A percentile compares a stretch with the other conserved stretches of the same genome.
These are phyloP conservation scores for Physcomitrellopsis africana DNA, from an alignment of 225 moss, liverwort and hornwort species.

Conservation along the genomic window DNA sequence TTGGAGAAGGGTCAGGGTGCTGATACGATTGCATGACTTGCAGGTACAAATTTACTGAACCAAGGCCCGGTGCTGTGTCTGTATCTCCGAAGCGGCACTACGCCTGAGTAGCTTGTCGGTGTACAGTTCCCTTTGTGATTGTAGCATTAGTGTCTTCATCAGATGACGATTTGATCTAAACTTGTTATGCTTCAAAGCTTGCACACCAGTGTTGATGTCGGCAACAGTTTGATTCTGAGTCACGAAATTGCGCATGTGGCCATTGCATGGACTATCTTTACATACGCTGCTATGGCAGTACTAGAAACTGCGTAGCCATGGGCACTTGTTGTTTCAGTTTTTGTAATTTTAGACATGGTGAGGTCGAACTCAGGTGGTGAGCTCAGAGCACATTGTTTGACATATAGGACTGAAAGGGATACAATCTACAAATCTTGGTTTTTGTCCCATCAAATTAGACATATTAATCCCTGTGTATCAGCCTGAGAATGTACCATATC, in stretches of 20 bases:
- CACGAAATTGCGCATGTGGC: not conserved
- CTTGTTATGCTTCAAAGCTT: conserved; percentile 7
- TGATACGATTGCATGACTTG: conserved; percentile 16
- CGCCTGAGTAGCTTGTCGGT: conserved; percentile 24
- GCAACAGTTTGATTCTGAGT: conserved; percentile 19
- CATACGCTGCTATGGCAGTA: not conserved
- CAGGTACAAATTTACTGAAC: conserved; percentile 61
- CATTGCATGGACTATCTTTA: not conserved
- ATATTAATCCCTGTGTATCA: conserved; percentile 13
- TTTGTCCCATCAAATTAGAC: too few species aligned
- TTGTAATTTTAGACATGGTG: conserved; percentile 37
- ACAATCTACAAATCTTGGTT: not conserved
- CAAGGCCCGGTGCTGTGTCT: conserved; percentile 46
- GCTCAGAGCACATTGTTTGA: conserved; percentile 25
- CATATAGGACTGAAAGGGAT: conserved; percentile 16
- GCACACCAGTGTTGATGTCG: conserved; percentile 1
- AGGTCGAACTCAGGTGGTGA: conserved; percentile 24
- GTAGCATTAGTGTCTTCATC: conserved; percentile 23
- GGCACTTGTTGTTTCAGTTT: conserved; percentile 6
- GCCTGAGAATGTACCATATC: conserved; percentile 31
- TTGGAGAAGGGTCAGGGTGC: not conserved
- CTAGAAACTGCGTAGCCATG: conserved; percentile 11
- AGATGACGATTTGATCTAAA: conserved; percentile 7
- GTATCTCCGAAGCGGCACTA: conserved; percentile 62
- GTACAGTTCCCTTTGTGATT: conserved; percentile 37